Evolutionary conservation across 345 rosid genomes (phyloP), one percentile per base, ranked within the genome.

Genomic region (Hirschfeldia incana): DNA sequence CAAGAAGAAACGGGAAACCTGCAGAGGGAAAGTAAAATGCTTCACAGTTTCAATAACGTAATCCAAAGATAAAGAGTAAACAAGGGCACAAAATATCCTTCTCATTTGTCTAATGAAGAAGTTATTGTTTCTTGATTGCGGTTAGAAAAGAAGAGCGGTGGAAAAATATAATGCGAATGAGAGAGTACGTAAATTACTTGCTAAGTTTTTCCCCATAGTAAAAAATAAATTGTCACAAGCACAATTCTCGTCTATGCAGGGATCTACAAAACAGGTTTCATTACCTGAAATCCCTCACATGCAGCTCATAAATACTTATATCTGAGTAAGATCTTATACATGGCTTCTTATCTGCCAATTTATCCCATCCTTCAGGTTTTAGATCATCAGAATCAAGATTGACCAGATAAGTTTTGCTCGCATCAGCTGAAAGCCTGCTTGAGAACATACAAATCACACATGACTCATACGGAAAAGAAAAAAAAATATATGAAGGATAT

Each of bases 211-310:
- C 36, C 62, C n/a, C 69, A 59, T 28, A 4, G 26, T 21, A 51
- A 33, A 62, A 33, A 8, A 8, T 34, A 28, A 16, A 30, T 46
- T 13, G 53, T 26, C 67, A 39, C 49, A 36, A 71, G 60, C 60
- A n/a, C 10, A 71, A 12, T 10, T 63, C 58, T 17, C 13, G 7
- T 17, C 36, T 37, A 64, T 9, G 75, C 74, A 65, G 49, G 11
- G 13, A 66, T 32, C 69, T 69, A n/a, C 65, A 15, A 67, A 16
- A 68, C 8, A 32, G 44, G 74, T 59, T 13, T 42, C 68, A 64
- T 83, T 78, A 94, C 97, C 98, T 94, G 76, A 91, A 94, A 83
- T 94, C 98, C 85, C 97, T 87, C 73, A 89, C 83, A 83, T 94
- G 98, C 86, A 94, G 84, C 90, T 94, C 98, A 87, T 92, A 92